These are phyloP conservation scores for Boletus sp. DNA, from an alignment of 1,284 basidiomycete species.

Conservation along the genomic window DNA sequence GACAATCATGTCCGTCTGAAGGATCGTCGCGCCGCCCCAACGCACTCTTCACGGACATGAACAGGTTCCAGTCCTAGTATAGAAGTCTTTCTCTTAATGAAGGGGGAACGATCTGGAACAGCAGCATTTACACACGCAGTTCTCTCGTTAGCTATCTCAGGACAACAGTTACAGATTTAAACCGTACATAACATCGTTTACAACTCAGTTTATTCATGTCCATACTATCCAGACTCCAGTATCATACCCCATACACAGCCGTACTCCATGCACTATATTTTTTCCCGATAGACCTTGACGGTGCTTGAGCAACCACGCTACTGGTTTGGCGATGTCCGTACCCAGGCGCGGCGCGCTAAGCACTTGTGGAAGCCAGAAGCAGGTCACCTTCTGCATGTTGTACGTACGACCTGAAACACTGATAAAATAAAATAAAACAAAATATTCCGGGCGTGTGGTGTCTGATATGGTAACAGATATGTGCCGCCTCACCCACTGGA, in stretches of 20 bases:
- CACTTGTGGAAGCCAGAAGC: conserved; percentile 7
- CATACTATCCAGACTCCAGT: conserved; percentile 1
- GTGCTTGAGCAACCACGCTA: background rate
- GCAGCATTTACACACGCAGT: background rate
- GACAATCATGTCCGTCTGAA: conserved; percentile 12
- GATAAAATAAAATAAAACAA: conserved; percentile 12
- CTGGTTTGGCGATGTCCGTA: conserved; percentile 7
- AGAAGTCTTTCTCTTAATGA: conserved; percentile 11
- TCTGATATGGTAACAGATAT: background rate
- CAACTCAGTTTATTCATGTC: conserved; percentile 5
- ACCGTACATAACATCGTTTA: conserved; percentile 8
- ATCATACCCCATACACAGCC: conserved; percentile 2
- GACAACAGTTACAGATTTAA: conserved; percentile 9
- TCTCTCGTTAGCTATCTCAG: background rate
- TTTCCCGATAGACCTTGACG: background rate
- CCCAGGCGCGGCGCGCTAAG: background rate
- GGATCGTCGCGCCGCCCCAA: conserved; percentile 10
- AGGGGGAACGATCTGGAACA: background rate
- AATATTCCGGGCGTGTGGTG: conserved; percentile 1
- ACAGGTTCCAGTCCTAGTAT: conserved; percentile 16
- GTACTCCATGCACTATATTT: background rate
- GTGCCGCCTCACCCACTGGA: background rate
- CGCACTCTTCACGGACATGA: conserved; percentile 9
- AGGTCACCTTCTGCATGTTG: conserved; percentile 1
- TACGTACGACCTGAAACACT: conserved; percentile 10